Conservation (phyloP, 257 asterid genomes). For the Solanum virginianum region DNA sequence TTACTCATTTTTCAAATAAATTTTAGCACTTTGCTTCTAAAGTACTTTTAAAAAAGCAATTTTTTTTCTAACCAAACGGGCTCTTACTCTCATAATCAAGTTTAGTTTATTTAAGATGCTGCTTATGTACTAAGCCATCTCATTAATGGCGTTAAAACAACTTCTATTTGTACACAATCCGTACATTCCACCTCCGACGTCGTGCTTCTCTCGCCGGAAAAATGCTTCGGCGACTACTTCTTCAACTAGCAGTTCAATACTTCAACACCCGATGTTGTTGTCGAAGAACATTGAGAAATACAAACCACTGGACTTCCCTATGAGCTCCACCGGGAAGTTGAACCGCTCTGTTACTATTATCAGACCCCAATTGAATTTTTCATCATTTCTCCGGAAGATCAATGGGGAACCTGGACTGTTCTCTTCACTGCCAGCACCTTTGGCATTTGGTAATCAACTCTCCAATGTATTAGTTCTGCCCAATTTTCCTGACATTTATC, state of each 20-base stretch:
- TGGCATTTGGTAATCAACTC: conserved; percentile 60
- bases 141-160: conserved; percentile 9
- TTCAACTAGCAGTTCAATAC: neutral
- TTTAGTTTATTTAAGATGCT: too few species aligned
- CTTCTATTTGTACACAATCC: neutral
- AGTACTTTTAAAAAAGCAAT: too few species aligned
- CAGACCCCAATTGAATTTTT: conserved; percentile 48
- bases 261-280: conserved; percentile 1
- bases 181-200: conserved; percentile 3
- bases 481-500: neutral
- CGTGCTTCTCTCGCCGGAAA: neutral
- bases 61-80: too few species aligned
- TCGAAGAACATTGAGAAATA: neutral
- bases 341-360: conserved; percentile 3
- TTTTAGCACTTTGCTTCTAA: too few species aligned
- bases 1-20: too few species aligned
- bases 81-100: too few species aligned
- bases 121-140: too few species aligned
- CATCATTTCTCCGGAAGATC: conserved; percentile 84
- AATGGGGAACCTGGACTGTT: conserved; percentile 95
- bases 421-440: conserved; percentile 89
- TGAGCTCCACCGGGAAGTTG: conserved; percentile 2
- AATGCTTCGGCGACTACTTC: neutral
- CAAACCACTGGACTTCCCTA: conserved; percentile 1
- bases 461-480: neutral